Evolutionary conservation across 106 monocot genomes (phyloP), one percentile per base, ranked within the genome.

Genomic region (Cymbidium sinense): DNA sequence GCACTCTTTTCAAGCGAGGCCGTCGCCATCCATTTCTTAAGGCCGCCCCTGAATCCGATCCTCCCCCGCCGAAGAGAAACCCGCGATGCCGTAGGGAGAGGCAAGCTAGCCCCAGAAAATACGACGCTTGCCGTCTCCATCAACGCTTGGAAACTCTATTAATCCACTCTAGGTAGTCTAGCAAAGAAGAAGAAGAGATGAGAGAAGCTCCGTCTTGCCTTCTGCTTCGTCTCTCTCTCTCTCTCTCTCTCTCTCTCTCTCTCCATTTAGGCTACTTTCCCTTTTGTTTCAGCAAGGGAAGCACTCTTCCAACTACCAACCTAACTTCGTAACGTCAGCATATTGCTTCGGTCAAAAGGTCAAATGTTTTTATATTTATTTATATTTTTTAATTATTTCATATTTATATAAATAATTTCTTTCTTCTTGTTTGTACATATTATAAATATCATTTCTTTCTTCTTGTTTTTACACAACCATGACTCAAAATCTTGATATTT

Each of bases 121-220:
- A 15, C 74, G 4, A 44, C 41, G 43, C 27, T 44, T 21, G 74
- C 74, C 11, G 74, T 74, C 44, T 74, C 74, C 74, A 74, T 74
- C 11, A 44, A 27, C 43, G 33, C 10, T 34, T 34, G 33, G 8
- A 23, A 61, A 11, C 64, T 64, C 64, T 64, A n/a, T 54, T n/a
- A n/a, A 54, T 17, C 54, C 54, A 18, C 15, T 54, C 3, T n/a
- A n/a, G 21, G 61, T 23, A 61, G 61, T 25, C 1, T 7, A 61
- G 6, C 1, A 25, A 1, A 27, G 61, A 27, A 69, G 33, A 29
- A 69, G 33, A 15, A 33, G 47, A 67, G 13, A 67, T 34, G 36
- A 71, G n/a, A 71, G 9, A 19, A 36, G 71, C 21, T 67, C 31
- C 33, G 67, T 17, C 33, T 67, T 33, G 4, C 13, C 67, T 33